phyloP scores from a whole-genome alignment of 1,284 basidiomycete genomes.

The Quambalaria eucalypti region DNA sequence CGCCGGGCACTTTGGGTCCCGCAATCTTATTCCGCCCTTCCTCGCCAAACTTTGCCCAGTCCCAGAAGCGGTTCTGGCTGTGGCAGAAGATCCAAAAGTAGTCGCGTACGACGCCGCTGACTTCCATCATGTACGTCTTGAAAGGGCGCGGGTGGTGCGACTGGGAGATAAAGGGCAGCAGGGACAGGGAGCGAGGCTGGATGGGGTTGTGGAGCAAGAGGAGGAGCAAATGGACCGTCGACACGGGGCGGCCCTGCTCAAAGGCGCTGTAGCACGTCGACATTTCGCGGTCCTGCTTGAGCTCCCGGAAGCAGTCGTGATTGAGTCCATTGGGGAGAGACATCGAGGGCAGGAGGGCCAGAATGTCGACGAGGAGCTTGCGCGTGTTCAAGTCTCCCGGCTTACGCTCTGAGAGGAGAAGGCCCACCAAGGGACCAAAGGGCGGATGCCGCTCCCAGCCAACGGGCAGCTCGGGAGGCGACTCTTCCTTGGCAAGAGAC shows the following conservation, averaged over 20 bases:
- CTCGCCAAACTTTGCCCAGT: constrained; percentile 65
- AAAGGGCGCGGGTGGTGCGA: constrained; percentile 75
- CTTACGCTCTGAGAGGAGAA: constrained; percentile 93
- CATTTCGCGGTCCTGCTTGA: constrained; percentile 44
- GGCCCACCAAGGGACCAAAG: constrained; percentile 67
- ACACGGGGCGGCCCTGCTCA: not conserved
- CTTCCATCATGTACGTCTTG: constrained; percentile 80
- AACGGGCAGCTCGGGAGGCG: not conserved
- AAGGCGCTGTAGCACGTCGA: not conserved
- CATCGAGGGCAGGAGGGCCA: constrained; percentile 51
- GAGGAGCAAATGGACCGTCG: constrained; percentile 13
- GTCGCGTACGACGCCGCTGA: constrained; percentile 80
- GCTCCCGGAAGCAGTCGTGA: constrained; percentile 16
- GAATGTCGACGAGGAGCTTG: constrained; percentile 76
- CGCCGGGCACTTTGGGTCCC: constrained; percentile 77
- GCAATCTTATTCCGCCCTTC: not conserved
- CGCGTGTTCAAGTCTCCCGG: constrained; percentile 83
- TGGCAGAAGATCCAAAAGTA: constrained; percentile 99
- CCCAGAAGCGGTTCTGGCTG: constrained; percentile 83
- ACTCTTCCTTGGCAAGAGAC: not conserved
- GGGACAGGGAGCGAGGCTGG: constrained; percentile 22
- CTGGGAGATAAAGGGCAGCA: constrained; percentile 69
- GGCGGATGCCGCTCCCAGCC: constrained; percentile 53
- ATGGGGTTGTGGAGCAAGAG: constrained; percentile 30
- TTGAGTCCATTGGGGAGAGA: constrained; percentile 15